Conservation (phyloP, 2,329 filamentous ascomycete genomes). For the Epichloe aotearoae region DNA sequence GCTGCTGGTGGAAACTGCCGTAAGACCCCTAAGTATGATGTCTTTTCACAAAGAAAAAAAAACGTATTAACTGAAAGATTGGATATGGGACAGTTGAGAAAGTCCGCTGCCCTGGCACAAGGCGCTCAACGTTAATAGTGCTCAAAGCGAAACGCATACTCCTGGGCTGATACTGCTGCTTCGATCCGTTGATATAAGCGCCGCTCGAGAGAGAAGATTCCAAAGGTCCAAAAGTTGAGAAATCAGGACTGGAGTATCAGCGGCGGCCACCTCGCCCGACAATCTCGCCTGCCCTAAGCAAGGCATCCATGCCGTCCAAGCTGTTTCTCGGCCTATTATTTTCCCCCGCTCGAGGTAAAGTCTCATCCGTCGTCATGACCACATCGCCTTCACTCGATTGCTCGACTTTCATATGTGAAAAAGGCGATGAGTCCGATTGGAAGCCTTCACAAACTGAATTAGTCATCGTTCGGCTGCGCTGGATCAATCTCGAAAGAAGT, state of each 20-base stretch:
- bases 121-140: no score
- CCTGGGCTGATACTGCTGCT: no score
- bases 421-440: slow-evolving; percentile 19
- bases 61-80: no score
- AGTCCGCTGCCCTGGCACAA: no score
- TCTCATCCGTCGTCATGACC: slow-evolving; percentile 17
- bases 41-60: no score
- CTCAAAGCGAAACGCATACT: no score
- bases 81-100: no score
- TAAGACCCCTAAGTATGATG: no score
- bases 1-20: no score
- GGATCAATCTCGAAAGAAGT: slow-evolving; percentile 7
- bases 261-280: slow-evolving; percentile 30
- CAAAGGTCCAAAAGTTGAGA: neutral
- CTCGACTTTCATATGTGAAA: slow-evolving; percentile 19
- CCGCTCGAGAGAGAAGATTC: neutral
- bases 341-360: slow-evolving; percentile 7
- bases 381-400: slow-evolving; percentile 17
- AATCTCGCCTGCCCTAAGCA: slow-evolving; percentile 46
- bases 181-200: neutral
- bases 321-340: slow-evolving; percentile 12
- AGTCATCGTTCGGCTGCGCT: slow-evolving; percentile 12
- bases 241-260: slow-evolving; percentile 5
- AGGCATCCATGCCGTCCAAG: slow-evolving; percentile 45
- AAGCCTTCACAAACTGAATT: slow-evolving; percentile 19